phyloP scores from a whole-genome alignment of 179 eudicot species.

The Vitellaria paradoxa region DNA sequence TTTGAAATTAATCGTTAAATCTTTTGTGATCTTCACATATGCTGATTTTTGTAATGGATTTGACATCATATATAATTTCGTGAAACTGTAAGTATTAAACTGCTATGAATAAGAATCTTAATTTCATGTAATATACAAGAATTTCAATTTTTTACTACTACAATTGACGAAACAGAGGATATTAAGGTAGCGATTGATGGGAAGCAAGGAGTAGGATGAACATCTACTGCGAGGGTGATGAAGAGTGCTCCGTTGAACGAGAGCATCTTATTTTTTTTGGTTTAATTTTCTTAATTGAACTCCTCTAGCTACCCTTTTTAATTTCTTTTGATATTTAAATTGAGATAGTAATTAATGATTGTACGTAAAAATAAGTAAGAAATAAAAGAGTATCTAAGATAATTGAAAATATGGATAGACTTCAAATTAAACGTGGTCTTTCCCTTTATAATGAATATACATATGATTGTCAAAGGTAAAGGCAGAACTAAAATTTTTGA shows the following conservation, averaged over 20 bases:
- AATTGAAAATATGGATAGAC: too few relatives aligned
- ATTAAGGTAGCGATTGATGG: conserved; percentile 42
- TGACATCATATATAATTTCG: conserved; percentile 31
- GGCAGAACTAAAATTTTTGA: too few relatives aligned
- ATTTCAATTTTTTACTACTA: conserved; percentile 31
- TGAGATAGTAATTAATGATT: too few relatives aligned
- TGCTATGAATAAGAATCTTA: conserved; percentile 35
- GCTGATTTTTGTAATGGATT: conserved; percentile 31
- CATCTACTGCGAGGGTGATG: conserved; percentile 67
- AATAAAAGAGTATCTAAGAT: too few relatives aligned
- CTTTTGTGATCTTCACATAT: conserved; percentile 54
- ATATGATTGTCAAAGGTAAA: too few relatives aligned
- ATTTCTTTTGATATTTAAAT: too few relatives aligned
- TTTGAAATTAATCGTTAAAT: conserved; percentile 31
- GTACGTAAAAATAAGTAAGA: too few relatives aligned
- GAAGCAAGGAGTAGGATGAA: conserved; percentile 87
- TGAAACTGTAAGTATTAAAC: conserved; percentile 35
- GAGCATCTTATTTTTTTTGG: conserved; percentile 45
- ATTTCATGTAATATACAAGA: conserved; percentile 61
- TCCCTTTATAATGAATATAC: too few relatives aligned
- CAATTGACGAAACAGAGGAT: conserved; percentile 30
- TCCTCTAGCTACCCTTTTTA: too few relatives aligned
- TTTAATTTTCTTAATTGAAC: too few relatives aligned
- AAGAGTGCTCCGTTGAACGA: conserved; percentile 88
- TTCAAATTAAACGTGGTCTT: too few relatives aligned